Base-by-base conservation (phyloP, 331 rosid genomes). In the Spiraea crenata region DNA sequence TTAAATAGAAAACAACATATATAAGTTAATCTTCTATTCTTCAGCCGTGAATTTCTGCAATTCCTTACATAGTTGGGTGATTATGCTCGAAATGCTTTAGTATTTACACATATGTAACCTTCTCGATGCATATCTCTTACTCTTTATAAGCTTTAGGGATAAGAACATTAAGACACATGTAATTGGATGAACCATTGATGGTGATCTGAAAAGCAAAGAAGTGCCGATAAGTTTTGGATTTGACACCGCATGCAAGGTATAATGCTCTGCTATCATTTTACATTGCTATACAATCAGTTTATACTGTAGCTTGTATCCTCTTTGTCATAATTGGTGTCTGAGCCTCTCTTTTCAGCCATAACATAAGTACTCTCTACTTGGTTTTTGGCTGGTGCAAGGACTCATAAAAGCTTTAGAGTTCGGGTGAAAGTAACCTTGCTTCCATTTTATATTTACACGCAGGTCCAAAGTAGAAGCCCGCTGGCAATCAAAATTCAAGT, bases 201-300 rank as follows among this genome's bases (percentile, higher is more conserved):
- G 77, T 52, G 77, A 73, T 63, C 50, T 73, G 54, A 73, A 73
- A 73, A 50, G 71, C 63, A 73, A 73, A 73, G 77, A 73, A 63
- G 71, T 73, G 19, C 77, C 77, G 3, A 52, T 50, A 51, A 73
- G 77, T 73, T 73, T 73, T 52, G 77, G 77, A 63, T 73, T 73
- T 44, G 77, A 73, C 63, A 63, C 77, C 15, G 77, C 77, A 20
- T 73, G 77, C 77, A 63, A 66, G 77, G 77, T 73, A n/a, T n/a
- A 42, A 40, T 19, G 15, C 41, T 3, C 41, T 0, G 40, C 8
- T 9, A 19, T 46, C 12, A 16, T 46, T 17, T 1, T 12, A 63
- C n/a, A 7, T 37, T 71, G 49, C 37, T 42, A 38, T 3, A 5
- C 51, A 40, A 69, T 51, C 25, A 40, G 17, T 3, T 54, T 68